Evolutionary conservation across 345 rosid genomes (phyloP), one percentile per base, ranked within the genome.

Genomic region (Balakata baccata): DNA sequence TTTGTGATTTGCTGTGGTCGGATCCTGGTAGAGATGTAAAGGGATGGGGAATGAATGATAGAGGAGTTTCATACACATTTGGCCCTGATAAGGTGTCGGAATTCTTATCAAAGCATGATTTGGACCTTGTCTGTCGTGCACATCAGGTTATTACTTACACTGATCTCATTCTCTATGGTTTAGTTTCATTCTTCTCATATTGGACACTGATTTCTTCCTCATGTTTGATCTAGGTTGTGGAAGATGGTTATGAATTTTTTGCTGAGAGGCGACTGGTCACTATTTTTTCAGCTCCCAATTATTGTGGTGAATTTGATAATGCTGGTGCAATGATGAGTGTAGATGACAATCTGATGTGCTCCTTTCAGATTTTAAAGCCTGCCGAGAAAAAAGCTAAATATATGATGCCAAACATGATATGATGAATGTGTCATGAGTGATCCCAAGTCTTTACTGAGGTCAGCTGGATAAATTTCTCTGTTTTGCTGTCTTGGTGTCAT

Each of bases 261-360:
- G 98, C 98, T 14, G 90, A 90, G 34, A 87, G 97, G 73, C 95
- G 89, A 66, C 98, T 92, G 45, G 98, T 94, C 62, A 94, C 98
- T 11, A 89, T 92, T 76, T 92, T 94, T 79, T 92, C 98, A 45
- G 98, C 98, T 61, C 98, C 98, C 12, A 92, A 92, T 82, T 92
- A 94, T 79, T 92, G 98, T 76, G 98, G 98, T 25, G 98, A 94
- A 79, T 94, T 92, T 84, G 97, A 94, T 78, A 94, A 94, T 86
- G 98, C 98, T 22, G 98, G 98, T 74, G 97, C 98, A 3, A 84
- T 92, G 97, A 94, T 94, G 98, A 89, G 88, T 58, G 94, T 94
- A 57, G 93, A 94, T 64, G 93, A 88, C 70, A 86, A 87, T 82
- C 81, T 92, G 78, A 88, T 86, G 90, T 94, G 98, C 86, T 94